Percentiles rank a stretch among this genome's conserved stretches.
phyloP scores from a whole-genome alignment of 345 rosid genomes.

The Heritiera littoralis region DNA sequence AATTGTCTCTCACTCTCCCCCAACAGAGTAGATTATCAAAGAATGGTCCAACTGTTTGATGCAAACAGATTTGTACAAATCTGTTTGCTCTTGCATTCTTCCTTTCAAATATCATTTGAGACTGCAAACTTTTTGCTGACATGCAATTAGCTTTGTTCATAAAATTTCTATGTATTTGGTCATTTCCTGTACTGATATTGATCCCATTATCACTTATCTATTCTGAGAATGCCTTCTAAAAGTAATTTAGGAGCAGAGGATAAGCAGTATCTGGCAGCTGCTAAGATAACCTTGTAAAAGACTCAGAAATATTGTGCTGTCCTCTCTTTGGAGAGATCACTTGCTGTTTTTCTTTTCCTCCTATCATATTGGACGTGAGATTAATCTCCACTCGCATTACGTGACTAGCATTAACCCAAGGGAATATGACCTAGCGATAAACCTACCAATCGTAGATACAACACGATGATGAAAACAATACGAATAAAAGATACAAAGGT shows the following conservation, averaged over 20 bases:
- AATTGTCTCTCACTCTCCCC: background rate
- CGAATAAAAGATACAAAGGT: too few relatives aligned
- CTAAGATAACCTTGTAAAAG: background rate
- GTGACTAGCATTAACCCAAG: too few relatives aligned
- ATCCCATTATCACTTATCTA: background rate
- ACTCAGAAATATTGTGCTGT: too few relatives aligned
- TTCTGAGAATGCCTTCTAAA: background rate
- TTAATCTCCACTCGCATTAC: too few relatives aligned
- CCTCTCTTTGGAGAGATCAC: too few relatives aligned
- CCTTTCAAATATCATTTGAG: background rate
- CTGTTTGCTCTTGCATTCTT: background rate
- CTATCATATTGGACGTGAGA: too few relatives aligned
- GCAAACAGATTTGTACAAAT: background rate
- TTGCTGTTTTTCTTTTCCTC: too few relatives aligned
- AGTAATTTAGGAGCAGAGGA: background rate
- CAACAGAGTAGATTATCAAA: background rate
- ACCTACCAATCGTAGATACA: too few relatives aligned
- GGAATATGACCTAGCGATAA: too few relatives aligned
- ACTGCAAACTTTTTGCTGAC: background rate
- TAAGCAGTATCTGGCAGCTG: background rate
- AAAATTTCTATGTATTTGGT: too few relatives aligned
- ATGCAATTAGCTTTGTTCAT: background rate
- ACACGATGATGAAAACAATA: too few relatives aligned
- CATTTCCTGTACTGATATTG: background rate
- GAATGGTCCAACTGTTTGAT: background rate